These are phyloP conservation scores for Neonectria neomacrospora DNA, from an alignment of 2,329 filamentous ascomycete species.

Conservation along the genomic window DNA sequence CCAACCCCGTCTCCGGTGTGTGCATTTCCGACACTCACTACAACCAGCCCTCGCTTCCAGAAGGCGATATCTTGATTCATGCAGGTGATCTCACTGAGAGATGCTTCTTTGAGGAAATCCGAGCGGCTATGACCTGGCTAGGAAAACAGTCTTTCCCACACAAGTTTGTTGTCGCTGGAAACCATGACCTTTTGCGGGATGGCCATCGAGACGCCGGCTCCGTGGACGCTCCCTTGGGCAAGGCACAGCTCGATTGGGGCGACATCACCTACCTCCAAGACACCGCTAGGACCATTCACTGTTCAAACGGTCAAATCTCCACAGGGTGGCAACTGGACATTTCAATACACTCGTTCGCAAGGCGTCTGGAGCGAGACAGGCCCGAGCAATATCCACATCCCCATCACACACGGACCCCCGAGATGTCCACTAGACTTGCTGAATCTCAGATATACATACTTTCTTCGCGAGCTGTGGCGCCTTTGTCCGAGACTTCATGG, in stretches of 20 bases:
- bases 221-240: background rate
- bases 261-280: constrained; percentile 43
- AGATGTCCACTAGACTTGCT: constrained; percentile 50
- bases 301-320: constrained; percentile 44
- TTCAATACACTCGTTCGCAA: constrained; percentile 51
- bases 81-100: constrained; percentile 60
- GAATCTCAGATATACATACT: constrained; percentile 45
- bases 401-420: constrained; percentile 54
- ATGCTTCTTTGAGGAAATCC: constrained; percentile 55
- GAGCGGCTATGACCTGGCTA: constrained; percentile 56
- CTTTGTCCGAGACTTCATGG: constrained; percentile 69
- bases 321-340: constrained; percentile 53
- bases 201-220: background rate
- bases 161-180: constrained; percentile 60
- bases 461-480: constrained; percentile 60
- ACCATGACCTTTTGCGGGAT: constrained; percentile 55
- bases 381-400: constrained; percentile 47
- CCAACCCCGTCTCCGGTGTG: constrained; percentile 44
- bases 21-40: constrained; percentile 60
- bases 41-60: constrained; percentile 49
- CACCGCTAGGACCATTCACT: constrained; percentile 26
- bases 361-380: constrained; percentile 45
- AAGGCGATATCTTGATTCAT: constrained; percentile 59
- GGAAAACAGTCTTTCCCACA: constrained; percentile 50
- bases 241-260: constrained; percentile 39